Base-by-base conservation (phyloP, 805 yeast genomes). In the Schwanniomyces pseudopolymorphus region DNA sequence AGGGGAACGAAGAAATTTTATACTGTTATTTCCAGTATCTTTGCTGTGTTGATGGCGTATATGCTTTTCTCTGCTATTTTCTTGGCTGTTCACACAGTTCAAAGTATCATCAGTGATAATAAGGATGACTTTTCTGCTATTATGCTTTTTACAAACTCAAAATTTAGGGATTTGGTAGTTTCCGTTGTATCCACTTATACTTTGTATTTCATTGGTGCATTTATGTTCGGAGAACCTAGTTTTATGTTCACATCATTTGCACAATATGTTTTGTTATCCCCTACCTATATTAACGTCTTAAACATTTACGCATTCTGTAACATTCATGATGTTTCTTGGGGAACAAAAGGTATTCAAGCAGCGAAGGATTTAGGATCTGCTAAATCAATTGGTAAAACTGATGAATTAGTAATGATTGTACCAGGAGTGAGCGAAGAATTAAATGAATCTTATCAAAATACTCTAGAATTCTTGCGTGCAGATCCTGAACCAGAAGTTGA, bases 241-340 rank as follows among this genome's bases (percentile, higher is more conserved):
- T 96, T 91, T 60, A 87, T 92, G 92, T 64, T 89, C 52, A 90
- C 97, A 0, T 84, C 94, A 42, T 87, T 90, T 63, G 56, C 80
- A 21, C 99, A 92, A 66, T 92, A 92, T 61, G 64, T 92, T 48
- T 66, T 92, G 50, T 67, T 92, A 47, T 83, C 91, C 52, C 99
- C 99, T 0, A 81, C 95, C 0, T 94, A 91, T 64, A 84, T 90
- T 67, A 91, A 92, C 59, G 92, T 91, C 44, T 74, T 92, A 61
- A 90, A 89, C 65, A 92, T 92, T 50, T 92, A 92, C 67, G 96
- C 98, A 2, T 91, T 92, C 64, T 91, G 97, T 73, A 92, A 92
- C 67, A 85, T 92, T 50, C 96, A 92, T 65, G 99, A 92, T 72
- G 84, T 92, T 40, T 87, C 97, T 5, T 92, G 98, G 98, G 98